These are phyloP conservation scores for Desmodesmus armatus DNA, from an alignment of 139 green algal species.

Conservation along the genomic window DNA sequence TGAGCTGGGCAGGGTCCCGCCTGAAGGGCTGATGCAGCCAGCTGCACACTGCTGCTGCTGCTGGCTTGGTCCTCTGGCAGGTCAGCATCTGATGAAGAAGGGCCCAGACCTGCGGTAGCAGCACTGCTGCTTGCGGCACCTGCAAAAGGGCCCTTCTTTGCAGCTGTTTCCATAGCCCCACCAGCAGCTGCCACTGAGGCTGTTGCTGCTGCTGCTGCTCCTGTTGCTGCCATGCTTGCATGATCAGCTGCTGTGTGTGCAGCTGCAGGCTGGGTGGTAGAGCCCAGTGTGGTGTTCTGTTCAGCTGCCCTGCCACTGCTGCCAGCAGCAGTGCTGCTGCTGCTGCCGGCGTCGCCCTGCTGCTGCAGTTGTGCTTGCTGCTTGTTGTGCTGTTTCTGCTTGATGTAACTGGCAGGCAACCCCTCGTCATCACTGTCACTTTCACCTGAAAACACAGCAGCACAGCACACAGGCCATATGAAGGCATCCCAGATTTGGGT, in stretches of 20 bases:
- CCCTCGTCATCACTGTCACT: conserved; percentile 76
- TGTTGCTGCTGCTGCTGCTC: not conserved
- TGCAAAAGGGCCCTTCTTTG: not conserved
- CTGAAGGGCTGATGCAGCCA: not conserved
- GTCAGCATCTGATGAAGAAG: not conserved
- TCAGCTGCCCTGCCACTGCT: not conserved
- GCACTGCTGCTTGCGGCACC: not conserved
- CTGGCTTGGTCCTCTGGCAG: not conserved
- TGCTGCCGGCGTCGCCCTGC: not conserved
- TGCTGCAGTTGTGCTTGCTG: conserved; percentile 6
- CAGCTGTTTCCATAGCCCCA: not conserved
- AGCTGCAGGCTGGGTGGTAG: not conserved
- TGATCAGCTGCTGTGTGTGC: not conserved
- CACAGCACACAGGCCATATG: not conserved
- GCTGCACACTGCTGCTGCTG: not conserved
- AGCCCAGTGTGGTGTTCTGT: not conserved
- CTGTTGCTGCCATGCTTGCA: no score
- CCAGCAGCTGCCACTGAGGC: not conserved
- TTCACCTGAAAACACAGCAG: conserved; percentile 54
- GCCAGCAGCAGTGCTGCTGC: not conserved
- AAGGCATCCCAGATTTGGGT: no score
- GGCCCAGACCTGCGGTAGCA: conserved; percentile 2
- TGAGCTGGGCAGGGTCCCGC: no score
- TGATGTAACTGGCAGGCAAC: conserved; percentile 50
- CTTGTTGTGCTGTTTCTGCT: conserved; percentile 27